Evolutionary conservation across 495 filamentous ascomycete genomes (phyloP).

Genomic region (Podospora pseudocomata): DNA sequence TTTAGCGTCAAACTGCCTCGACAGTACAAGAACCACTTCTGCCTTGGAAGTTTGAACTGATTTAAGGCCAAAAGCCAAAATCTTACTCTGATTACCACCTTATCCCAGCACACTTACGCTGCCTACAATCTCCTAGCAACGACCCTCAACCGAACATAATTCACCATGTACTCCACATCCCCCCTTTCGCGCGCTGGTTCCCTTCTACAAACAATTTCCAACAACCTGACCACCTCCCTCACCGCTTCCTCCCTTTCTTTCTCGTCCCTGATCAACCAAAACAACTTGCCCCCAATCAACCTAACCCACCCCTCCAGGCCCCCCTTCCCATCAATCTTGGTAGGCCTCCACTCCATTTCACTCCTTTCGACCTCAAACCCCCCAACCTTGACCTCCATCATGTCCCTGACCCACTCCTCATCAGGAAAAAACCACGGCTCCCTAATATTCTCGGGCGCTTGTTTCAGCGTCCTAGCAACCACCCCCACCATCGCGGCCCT

Average conservation of each 20-base stretch:
- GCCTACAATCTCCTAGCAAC: conserved; percentile 51
- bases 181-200: conserved; percentile 29
- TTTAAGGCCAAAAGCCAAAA: no score
- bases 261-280: conserved; percentile 46
- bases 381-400: conserved; percentile 47
- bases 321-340: conserved; percentile 44
- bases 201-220: conserved; percentile 52
- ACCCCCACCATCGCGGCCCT: conserved; percentile 54
- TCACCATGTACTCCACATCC: conserved; percentile 55
- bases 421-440: conserved; percentile 76
- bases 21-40: no score
- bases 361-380: conserved; percentile 60
- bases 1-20: no score
- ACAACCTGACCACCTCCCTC: conserved; percentile 53
- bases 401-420: conserved; percentile 48
- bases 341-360: conserved; percentile 66
- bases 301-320: conserved; percentile 70
- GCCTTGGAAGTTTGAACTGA: no score
- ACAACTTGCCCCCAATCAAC: conserved; percentile 58
- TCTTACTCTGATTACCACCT: no score
- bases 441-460: conserved; percentile 41
- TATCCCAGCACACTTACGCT: no score
- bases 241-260: conserved; percentile 51
- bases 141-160: conserved; percentile 70
- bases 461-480: conserved; percentile 47